Evolutionary conservation across 352 stramenopile species (phyloP), one percentile per base, ranked within the genome.

Genomic region (Phytophthora fragariae): DNA sequence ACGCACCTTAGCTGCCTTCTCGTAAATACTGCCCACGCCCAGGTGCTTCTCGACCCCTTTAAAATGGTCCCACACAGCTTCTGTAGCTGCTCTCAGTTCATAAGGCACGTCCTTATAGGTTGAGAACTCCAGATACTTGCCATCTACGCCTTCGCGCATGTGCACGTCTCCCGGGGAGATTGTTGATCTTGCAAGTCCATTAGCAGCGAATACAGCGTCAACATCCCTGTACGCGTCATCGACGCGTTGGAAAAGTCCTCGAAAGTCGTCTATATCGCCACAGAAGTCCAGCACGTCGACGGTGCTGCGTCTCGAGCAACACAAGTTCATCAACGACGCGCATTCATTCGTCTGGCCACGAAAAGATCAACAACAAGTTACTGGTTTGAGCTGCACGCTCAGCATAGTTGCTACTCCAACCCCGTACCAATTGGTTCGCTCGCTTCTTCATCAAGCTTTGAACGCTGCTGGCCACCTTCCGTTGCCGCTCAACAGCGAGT

Each of bases 11-110:
- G 73, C 64, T 65, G 68, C 62, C 37, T 80, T 80, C 27, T 73
- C 44, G 44, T 80, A 80, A 21, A 80, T 70, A 44, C 39, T 77
- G 10, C 73, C 63, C 15, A 74, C 52, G 27, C 69, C 69, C 49
- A 76, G 60, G 52, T 80, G 73, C 60, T 80, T 80, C 54, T 80
- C 68, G 4, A 66, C 62, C 2, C 73, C 63, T 63, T 78, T 81
- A 27, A 79, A 74, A 52, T 78, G 66, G 3, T 78, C 37, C 74
- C 70, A 81, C 1, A 63, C 49, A 15, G 53, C 70, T 14, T 78
- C 65, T 5, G 54, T 64, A 15, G 62, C 58, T 17, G 44, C 33
- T 12, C 12, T 19, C 35, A 80, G 37, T 2, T 55, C 46, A 44
- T 74, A 81, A 4, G 71, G 62, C 47, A 79, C 27, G 27, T 62